Conservation (phyloP, 1,139 yeast species). For the Hyphopichia khmerensis region DNA sequence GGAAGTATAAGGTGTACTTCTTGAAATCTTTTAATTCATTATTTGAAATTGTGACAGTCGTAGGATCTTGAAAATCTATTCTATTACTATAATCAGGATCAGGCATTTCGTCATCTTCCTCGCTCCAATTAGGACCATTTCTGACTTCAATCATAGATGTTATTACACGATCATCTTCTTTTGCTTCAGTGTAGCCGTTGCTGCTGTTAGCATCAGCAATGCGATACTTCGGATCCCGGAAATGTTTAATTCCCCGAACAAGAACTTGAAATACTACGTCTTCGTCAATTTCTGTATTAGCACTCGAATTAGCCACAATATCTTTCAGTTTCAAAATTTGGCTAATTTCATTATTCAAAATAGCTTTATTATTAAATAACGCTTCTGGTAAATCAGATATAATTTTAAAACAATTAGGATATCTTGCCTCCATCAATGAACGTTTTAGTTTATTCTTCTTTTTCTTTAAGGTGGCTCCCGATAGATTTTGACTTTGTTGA, state of each 20-base stretch:
- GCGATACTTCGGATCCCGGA: slow-evolving; percentile 6
- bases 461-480: slow-evolving; percentile 34
- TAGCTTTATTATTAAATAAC: slow-evolving; percentile 35
- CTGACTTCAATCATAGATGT: slow-evolving; percentile 32
- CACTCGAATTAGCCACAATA: slow-evolving; percentile 9
- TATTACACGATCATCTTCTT: neutral
- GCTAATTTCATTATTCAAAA: slow-evolving; percentile 33
- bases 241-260: slow-evolving; percentile 26
- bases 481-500: slow-evolving; percentile 14
- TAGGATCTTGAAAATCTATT: slow-evolving; percentile 47
- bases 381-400: slow-evolving; percentile 38
- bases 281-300: slow-evolving; percentile 34
- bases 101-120: slow-evolving; percentile 27
- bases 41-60: slow-evolving; percentile 36
- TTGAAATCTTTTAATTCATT: slow-evolving; percentile 14
- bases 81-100: slow-evolving; percentile 26
- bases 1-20: slow-evolving; percentile 35
- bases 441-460: slow-evolving; percentile 34
- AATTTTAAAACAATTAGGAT: slow-evolving; percentile 37
- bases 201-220: neutral
- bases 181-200: neutral
- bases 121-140: slow-evolving; percentile 45
- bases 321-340: slow-evolving; percentile 19
- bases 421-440: slow-evolving; percentile 32
- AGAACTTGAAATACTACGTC: slow-evolving; percentile 40